Evolutionary conservation across 2,329 filamentous ascomycete species (phyloP), one percentile per base, ranked within the genome.

Genomic region (Nothomitra cinnamomea): DNA sequence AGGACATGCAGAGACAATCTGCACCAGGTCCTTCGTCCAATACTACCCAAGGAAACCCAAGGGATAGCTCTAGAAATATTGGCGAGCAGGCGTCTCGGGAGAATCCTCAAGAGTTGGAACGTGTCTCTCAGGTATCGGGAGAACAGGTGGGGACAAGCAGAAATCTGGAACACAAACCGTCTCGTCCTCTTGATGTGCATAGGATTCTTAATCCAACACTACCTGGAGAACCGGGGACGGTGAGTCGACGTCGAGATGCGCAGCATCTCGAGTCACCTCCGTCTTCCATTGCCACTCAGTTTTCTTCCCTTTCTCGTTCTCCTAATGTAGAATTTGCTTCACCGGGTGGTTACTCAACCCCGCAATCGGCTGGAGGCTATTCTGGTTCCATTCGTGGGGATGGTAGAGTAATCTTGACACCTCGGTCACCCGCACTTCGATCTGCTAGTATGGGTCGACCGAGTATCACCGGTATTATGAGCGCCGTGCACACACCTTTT

Each of bases 361-460:
- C 45, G 32, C 19, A 24, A 15, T 49, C 45, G 32, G 32, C 70
- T 68, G 56, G 70, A 67, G 25, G 24, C 17, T 24, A 49, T 19
- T 41, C 53, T 25, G 53, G 40, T 51, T 28, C 21, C 7, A 63
- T 42, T 61, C 64, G 66, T 53, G 69, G 77, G 57, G n/a, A n/a
- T n/a, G n/a, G n/a, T n/a, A 72, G 73, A 35, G 72, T 78, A 32
- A 32, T 32, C n/a, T 61, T 80, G 56, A 79, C 75, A 10, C 77
- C 79, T 0, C 71, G 73, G 57, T 80, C 79, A 8, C 78, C 78
- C 8, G 65, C 61, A 3, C 52, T 72, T 41, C 73, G 78, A 56
- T 69, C 74, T 24, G 67, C 72, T 17, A 79, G 75, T 59, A 60
- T 76, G 12, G 70, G 70, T 53, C 53, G 66, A 62, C 59, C 73